Evolutionary conservation across 176 grass and related monocot species (phyloP), one percentile per base, ranked within the genome.

Genomic region (Leersia perrieri): DNA sequence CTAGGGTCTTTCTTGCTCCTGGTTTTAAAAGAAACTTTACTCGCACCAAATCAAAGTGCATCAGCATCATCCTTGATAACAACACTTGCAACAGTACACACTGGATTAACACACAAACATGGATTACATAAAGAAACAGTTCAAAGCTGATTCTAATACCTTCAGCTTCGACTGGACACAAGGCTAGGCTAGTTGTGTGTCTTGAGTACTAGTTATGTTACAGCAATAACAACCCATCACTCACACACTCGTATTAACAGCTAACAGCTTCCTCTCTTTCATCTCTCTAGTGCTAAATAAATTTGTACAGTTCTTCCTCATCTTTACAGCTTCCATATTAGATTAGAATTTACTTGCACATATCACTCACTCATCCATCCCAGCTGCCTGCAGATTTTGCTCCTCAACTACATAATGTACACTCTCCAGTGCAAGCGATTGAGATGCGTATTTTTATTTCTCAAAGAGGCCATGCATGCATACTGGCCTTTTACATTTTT

Each of bases 351-450:
- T n/a, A n/a, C 84, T 66, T 80, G 35, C 80, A 77, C 57, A 8
- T 31, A 87, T 77, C 7, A 67, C 68, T 70, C 34, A 36, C 53
- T 87, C 45, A 25, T 58, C 53, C 72, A 62, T 83, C 86, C 73
- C 66, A 53, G 42, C 73, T 57, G 55, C 57, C 49, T 53, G 49
- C 18, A 12, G 41, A 11, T 9, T 15, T 9, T 15, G 53, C 34
- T 73, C 77, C 71, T 87, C 87, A 82, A 62, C 84, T 94, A 92
- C 84, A 85, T 77, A 75, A 90, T 93, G 84, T 90, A 90, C 88
- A 90, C 67, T 67, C 86, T 84, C 55, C 70, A 30, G 64, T 53
- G 82, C 87, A 89, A 86, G 67, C 65, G 13, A 22, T 53, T 53
- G 4, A 86, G 63, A 86, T 76, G 49, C 70, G 88, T 89, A 22